These are phyloP conservation scores for Amylostereum chailletii DNA, from an alignment of 1,284 basidiomycete genomes.

Conservation along the genomic window DNA sequence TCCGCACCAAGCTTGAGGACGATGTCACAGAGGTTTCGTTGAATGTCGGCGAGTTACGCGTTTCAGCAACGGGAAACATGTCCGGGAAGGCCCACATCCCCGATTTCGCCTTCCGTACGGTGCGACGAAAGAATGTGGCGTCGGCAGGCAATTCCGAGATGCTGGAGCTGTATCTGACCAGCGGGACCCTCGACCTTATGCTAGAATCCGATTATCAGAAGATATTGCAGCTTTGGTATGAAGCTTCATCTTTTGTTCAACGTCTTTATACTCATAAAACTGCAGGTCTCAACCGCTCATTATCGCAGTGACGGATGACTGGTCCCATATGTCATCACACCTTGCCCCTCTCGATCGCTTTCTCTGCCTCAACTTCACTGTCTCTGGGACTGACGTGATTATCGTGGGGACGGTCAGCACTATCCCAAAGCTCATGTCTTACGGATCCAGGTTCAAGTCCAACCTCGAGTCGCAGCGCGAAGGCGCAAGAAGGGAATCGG, in stretches of 20 bases:
- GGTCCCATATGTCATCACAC: conserved; percentile 45
- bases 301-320: conserved; percentile 76
- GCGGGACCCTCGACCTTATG: conserved; percentile 57
- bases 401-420: conserved; percentile 67
- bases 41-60: conserved; percentile 51
- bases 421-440: conserved; percentile 65
- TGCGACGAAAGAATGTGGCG: conserved; percentile 41
- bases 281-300: conserved; percentile 70
- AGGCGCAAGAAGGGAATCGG: conserved; percentile 65
- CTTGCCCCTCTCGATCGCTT: conserved; percentile 39
- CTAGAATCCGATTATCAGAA: conserved; percentile 74
- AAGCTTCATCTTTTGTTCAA: conserved; percentile 2
- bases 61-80: conserved; percentile 66
- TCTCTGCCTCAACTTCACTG: conserved; percentile 69
- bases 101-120: conserved; percentile 69
- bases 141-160: conserved; percentile 32
- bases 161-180: conserved; percentile 70
- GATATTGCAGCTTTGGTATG: conserved; percentile 72
- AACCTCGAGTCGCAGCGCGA: conserved; percentile 68
- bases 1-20: conserved; percentile 56
- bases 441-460: conserved; percentile 62
- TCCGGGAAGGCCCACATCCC: conserved; percentile 65
- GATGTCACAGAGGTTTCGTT: conserved; percentile 53
- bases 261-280: background rate
- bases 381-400: conserved; percentile 65